Evolutionary conservation across 805 yeast genomes (phyloP), one percentile per base, ranked within the genome.

Genomic region (Candida pini): DNA sequence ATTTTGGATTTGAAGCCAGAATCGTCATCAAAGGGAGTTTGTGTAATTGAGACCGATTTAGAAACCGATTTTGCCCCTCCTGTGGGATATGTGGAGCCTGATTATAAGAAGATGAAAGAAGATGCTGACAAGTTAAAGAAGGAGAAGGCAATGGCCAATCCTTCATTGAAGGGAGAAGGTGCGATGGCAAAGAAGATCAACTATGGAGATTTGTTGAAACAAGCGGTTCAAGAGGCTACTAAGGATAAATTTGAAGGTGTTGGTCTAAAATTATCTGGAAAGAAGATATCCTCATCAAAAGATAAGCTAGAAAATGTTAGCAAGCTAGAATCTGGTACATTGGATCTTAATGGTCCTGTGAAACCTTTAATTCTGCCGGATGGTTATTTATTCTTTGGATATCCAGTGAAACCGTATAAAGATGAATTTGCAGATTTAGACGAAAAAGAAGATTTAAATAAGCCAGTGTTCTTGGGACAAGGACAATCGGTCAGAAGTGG

Each of bases 61-160:
- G 95, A 86, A 39, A 95, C 97, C 0, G 99, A 92, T 54, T 92
- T 92, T 65, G 97, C 97, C 2, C 96, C 98, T 2, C 99, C 99
- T 0, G 96, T 90, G 5, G 99, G 99, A 0, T 92, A 92, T 55
- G 96, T 85, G 14, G 97, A 90, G 54, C 96, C 96, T 2, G 88
- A 84, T 43, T 75, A 74, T 41, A 60, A 66, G 34, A 53, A 47
- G 34, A 41, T 43, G 43, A 54, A 66, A 43, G 67, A 62, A 36
- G 75, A 76, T 14, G 58, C 62, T 28, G 58, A 39, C 18, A 50
- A 43, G 26, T 53, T 54, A 10, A 51, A 58, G n/a, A 60, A 60
- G 35, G 62, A 69, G 7, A 48, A 62, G 9, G 61, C 59, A 6
- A 53, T 69, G 20, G 58, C 65, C 9, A 51, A 51, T 5, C 63